Evolutionary conservation across 768 basidiomycete genomes (phyloP).

Genomic region (Sutorius australiensis): DNA sequence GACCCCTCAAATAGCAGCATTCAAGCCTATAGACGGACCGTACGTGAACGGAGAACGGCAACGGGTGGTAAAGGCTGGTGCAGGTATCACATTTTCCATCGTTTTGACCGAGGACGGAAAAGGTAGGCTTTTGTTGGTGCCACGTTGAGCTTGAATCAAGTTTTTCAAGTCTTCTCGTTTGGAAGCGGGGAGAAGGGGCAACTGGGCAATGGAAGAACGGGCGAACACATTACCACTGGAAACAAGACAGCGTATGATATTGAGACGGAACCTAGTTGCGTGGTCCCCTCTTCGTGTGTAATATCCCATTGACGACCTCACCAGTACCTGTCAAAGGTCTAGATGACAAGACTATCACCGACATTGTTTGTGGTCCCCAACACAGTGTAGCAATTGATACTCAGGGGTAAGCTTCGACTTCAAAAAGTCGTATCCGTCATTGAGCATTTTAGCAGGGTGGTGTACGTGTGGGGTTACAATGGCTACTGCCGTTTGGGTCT

Average conservation of each 20-base stretch:
- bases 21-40: slow-evolving; percentile 61
- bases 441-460: slow-evolving; percentile 43
- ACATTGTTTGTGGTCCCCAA: slow-evolving; percentile 84
- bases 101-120: slow-evolving; percentile 81
- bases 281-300: slow-evolving; percentile 3
- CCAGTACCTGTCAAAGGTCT: slow-evolving; percentile 74
- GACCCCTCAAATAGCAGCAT: slow-evolving; percentile 61
- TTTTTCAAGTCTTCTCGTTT: slow-evolving; percentile 68
- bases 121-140: slow-evolving; percentile 40
- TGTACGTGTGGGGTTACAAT: slow-evolving; percentile 86
- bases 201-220: slow-evolving; percentile 87
- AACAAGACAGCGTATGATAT: slow-evolving; percentile 83
- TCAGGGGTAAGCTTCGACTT: slow-evolving; percentile 50
- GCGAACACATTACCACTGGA: slow-evolving; percentile 85
- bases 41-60: slow-evolving; percentile 58
- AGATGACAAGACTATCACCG: slow-evolving; percentile 69
- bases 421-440: neutral
- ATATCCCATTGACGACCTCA: slow-evolving; percentile 5
- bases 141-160: neutral
- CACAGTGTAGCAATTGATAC: slow-evolving; percentile 80
- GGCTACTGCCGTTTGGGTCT: slow-evolving; percentile 90
- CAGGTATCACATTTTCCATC: slow-evolving; percentile 81
- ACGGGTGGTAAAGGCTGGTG: slow-evolving; percentile 66
- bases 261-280: slow-evolving; percentile 63
- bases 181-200: slow-evolving; percentile 94